Base-by-base conservation (phyloP, 306 rosid species). In the Inga leiocalycina region DNA sequence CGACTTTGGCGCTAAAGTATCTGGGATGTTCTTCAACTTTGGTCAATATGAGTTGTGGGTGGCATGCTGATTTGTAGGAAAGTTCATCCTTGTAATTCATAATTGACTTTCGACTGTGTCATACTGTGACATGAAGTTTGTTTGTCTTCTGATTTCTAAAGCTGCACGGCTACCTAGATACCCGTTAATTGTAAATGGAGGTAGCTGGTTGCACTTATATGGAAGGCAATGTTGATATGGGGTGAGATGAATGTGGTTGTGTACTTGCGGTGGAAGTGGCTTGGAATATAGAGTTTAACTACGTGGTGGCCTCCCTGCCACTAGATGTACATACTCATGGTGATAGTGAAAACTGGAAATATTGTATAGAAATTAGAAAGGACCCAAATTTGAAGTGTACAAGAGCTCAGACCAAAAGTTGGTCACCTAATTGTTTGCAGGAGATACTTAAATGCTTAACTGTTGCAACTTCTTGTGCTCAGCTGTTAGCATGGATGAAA, bases 321-420 rank as follows among this genome's bases (percentile, higher is more conserved):
- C 75, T 71, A n/a, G 76, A 56, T 52, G 22, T 62, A 7, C 73
- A 34, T 46, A 20, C 51, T 78, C 43, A 27, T 61, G 68, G 59
- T 48, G 59, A 62, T 77, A 68, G n/a, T 81, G 79, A 56, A 83
- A 43, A 46, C 44, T 74, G 74, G 74, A 83, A 64, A 77, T 16
- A 44, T 14, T 20, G 41, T 73, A 32, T 20, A 41, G 80, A 65
- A 32, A 71, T 54, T 54, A 56, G 30, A 56, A 54, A 54, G 27
- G 35, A 79, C 13, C 14, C 48, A 22, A 74, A 52, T 52, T 62
- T 78, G 20, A 62, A 20, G 27, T 78, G 75, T 19, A 34, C 78
- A 34, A 70, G 71, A 48, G 61, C 67, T 48, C 49, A 48, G 32
- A 78, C 70, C 10, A 48, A 48, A 22, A 19, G 66, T 13, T 41